These are phyloP conservation scores for Chrysoporthe puriensis DNA, from an alignment of 2,329 filamentous ascomycete genomes.

Conservation along the genomic window DNA sequence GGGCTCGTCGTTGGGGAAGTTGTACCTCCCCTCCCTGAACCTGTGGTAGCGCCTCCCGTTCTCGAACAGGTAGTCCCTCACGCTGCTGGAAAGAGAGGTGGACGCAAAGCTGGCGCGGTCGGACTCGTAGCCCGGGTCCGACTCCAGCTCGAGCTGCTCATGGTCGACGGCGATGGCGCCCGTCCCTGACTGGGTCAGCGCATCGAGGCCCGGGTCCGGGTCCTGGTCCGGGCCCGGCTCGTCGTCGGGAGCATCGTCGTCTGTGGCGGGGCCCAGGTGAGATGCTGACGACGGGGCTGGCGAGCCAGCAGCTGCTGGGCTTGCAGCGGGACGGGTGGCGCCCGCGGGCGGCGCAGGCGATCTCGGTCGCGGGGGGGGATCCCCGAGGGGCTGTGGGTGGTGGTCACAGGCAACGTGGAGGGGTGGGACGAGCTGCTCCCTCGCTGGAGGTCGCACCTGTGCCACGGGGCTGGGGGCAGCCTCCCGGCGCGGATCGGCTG, in stretches of 20 bases:
- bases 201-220: slow-evolving; percentile 29
- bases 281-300: neutral
- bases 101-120: slow-evolving; percentile 36
- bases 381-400: neutral
- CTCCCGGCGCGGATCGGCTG: slow-evolving; percentile 4
- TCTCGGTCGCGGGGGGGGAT: neutral
- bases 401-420: slow-evolving; percentile 5
- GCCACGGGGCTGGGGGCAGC: slow-evolving; percentile 11
- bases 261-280: neutral
- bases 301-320: neutral
- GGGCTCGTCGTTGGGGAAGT: slow-evolving; percentile 63
- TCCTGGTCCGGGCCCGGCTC: neutral
- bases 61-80: slow-evolving; percentile 57
- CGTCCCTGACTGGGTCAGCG: slow-evolving; percentile 34
- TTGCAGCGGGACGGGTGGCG: neutral
- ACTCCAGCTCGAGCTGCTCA: slow-evolving; percentile 33
- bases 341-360: slow-evolving; percentile 1
- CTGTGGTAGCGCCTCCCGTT: slow-evolving; percentile 64
- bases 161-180: slow-evolving; percentile 37
- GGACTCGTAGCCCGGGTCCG: slow-evolving; percentile 38
- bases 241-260: neutral
- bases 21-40: slow-evolving; percentile 58
- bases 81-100: slow-evolving; percentile 40
- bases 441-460: slow-evolving; percentile 1
- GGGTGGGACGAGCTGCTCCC: slow-evolving; percentile 18